Evolutionary conservation across 257 asterid genomes (phyloP), one percentile per base, ranked within the genome.

Genomic region (Marsdenia floribunda): DNA sequence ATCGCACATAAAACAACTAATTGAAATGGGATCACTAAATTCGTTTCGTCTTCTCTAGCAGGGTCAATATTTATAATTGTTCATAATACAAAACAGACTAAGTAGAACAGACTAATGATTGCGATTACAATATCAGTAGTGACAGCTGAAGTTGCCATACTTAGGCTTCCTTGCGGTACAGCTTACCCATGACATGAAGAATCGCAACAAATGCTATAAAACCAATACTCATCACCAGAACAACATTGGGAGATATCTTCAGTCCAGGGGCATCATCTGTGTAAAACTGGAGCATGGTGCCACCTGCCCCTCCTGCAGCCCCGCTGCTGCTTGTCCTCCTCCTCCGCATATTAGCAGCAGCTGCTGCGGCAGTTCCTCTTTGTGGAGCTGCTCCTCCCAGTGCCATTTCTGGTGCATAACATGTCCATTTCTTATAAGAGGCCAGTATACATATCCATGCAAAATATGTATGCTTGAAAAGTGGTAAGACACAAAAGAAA

Each of bases 161-260:
- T 49, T 73, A 82, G 40, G 75, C 79, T 46, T 82, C 82, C 50
- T 70, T 76, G 9, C 81, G 80, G 76, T 83, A 83, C 7, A 83
- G 75, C 78, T 83, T 83, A 1, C 86, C 86, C 78, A 80, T 59
- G 68, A 83, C 86, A 74, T 83, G 86, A 60, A 83, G 82, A 58
- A 77, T 42, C 10, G 86, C 84, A 46, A 83, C 86, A 59, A 83
- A 83, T 0, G 84, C 86, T 18, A 83, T 83, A 65, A 83, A 83
- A 29, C 86, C 84, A 46, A 83, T 80, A 80, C 86, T 83, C 82
- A 83, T 80, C n/a, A 83, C 77, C n/a, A 83, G 84, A 46, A 82
- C 83, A 14, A 82, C 82, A 55, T 79, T 82, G 46, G 86, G 86
- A 57, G 83, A 79, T 21, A 82, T 82, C 73, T 82, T 82, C 60